Evolutionary conservation across 768 basidiomycete genomes (phyloP), one percentile per base, ranked within the genome.

Genomic region (Kockovaella imperatae): DNA sequence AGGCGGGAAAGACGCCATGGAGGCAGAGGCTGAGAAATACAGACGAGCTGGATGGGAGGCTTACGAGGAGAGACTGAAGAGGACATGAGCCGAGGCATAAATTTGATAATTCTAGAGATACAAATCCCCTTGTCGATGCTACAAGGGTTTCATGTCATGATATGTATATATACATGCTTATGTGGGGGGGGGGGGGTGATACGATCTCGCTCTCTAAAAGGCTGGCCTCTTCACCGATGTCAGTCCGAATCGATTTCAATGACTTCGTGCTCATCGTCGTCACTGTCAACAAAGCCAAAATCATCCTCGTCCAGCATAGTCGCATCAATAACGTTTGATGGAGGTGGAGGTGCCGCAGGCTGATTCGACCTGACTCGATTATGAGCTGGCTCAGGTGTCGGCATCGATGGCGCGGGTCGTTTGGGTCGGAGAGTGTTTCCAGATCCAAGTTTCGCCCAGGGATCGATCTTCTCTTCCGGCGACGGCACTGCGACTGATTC

Each of bases 11-110:
- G 62, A 72, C 49, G 74, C 65, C 25, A 69, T 75, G 32, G 66
- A 61, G 47, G 49, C 52, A 45, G 84, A 87, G 64, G 88, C 90
- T n/a, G 79, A 85, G 64, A 77, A 82, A 64, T 99, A 97, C 69
- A 79, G 77, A 70, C 72, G 72, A 38, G 88, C 83, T 54, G 93
- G 93, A 1, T 99, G 95, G 95, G 75, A 79, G 26, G 91, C 95
- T 31, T 99, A 99, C 68, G 72, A 81, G 57, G 77, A 79, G 55
- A 76, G 87, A 47, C 31, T 61, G 41, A 39, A n/a, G 15, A 14
- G 38, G 30, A 29, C 17, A 10, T 24, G 30, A 35, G 15, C 15
- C 5, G 32, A 4, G 18, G 25, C 8, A 5, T 42, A 44, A 34
- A 31, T 5, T 3, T 5, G 4, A 43, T 30, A 17, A 42, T 30